These are phyloP conservation scores for Inga oerstediana DNA, from an alignment of 306 rosid species.

Conservation along the genomic window DNA sequence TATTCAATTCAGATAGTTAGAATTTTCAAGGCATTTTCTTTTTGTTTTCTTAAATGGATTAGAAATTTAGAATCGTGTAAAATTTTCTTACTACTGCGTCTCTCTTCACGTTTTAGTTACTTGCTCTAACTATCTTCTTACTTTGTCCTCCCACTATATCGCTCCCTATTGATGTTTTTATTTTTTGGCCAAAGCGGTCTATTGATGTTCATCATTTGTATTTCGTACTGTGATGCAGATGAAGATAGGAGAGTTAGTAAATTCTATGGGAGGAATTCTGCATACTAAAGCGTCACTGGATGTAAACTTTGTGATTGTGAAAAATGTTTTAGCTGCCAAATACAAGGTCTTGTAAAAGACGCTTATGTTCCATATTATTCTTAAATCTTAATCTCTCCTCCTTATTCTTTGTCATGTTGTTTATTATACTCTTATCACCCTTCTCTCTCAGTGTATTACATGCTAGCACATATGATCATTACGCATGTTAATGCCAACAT, in stretches of 20 bases:
- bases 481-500: slow-evolving; percentile 5
- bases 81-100: not conserved
- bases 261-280: slow-evolving; percentile 90
- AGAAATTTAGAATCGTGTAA: slow-evolving; percentile 1
- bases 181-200: not conserved
- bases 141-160: slow-evolving; percentile 4
- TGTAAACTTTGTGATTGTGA: slow-evolving; percentile 80
- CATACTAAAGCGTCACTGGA: slow-evolving; percentile 63
- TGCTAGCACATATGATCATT: not conserved
- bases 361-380: slow-evolving; percentile 23
- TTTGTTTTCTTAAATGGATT: slow-evolving; percentile 23
- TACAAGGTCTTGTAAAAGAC: slow-evolving; percentile 68
- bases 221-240: slow-evolving; percentile 45
- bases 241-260: slow-evolving; percentile 71
- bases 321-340: slow-evolving; percentile 88
- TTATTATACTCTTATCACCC: not conserved
- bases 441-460: not conserved
- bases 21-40: not conserved
- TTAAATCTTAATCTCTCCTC: slow-evolving; percentile 14
- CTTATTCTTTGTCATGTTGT: slow-evolving; percentile 7
- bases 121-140: slow-evolving; percentile 26
- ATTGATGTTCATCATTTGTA: slow-evolving; percentile 21
- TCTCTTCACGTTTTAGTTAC: slow-evolving; percentile 24
- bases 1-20: not conserved
- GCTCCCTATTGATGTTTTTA: not conserved